Conservation (phyloP, 257 asterid genomes). For the Cordia subcordata region DNA sequence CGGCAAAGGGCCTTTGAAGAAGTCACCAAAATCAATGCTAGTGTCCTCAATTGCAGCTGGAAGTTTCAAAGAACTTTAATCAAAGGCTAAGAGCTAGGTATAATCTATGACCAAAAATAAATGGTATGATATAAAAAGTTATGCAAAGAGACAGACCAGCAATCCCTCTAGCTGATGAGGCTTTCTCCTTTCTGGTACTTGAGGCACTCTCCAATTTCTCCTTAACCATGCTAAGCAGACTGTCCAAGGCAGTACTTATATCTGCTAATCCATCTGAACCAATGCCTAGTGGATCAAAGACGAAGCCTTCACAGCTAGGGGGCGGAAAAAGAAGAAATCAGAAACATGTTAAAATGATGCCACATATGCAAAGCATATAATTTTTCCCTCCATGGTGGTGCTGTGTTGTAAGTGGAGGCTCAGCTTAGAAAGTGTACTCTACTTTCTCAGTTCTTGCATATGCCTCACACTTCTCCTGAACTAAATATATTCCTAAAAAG, state of each 20-base stretch:
- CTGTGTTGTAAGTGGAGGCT: background rate
- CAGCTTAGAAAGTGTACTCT: background rate
- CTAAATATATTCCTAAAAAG: background rate
- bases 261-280: constrained; percentile 43
- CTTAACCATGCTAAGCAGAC: constrained; percentile 34
- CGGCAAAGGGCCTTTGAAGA: constrained; percentile 96
- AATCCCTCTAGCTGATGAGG: constrained; percentile 71
- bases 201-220: constrained; percentile 63
- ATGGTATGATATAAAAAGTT: constrained; percentile 6
- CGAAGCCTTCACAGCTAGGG: constrained; percentile 46
- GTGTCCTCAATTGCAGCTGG: constrained; percentile 99
- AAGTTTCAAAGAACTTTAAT: constrained; percentile 50
- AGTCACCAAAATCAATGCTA: constrained; percentile 90
- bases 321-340: constrained; percentile 8
- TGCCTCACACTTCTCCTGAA: background rate
- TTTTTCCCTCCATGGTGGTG: background rate
- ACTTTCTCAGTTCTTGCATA: background rate
- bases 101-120: constrained; percentile 24
- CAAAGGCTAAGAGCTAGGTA: constrained; percentile 42
- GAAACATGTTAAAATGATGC: constrained; percentile 1
- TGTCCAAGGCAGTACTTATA: constrained; percentile 47
- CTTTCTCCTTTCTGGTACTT: constrained; percentile 60
- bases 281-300: constrained; percentile 76
- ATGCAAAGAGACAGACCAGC: constrained; percentile 58
- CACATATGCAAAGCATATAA: too few relatives aligned